Evolutionary conservation across 78 protist species (phyloP).

Genomic region (Tieghemostelium lacteum): DNA sequence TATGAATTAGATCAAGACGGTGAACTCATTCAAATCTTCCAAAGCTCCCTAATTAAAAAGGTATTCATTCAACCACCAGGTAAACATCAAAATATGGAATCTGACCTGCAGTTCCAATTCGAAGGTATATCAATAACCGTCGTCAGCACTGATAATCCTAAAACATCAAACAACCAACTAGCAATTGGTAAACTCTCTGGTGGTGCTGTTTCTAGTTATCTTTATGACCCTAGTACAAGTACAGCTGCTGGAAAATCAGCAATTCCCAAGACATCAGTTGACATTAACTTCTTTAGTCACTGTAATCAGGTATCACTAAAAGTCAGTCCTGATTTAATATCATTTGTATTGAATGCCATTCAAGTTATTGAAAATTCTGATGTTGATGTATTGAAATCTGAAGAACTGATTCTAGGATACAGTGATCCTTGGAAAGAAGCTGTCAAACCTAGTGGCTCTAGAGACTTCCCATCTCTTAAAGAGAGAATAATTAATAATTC

Average conservation of each 20-base stretch:
- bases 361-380: slow-evolving; percentile 13
- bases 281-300: slow-evolving; percentile 30
- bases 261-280: slow-evolving; percentile 9
- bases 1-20: slow-evolving; percentile 73
- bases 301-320: slow-evolving; percentile 65
- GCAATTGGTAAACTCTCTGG: slow-evolving; percentile 60
- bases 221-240: slow-evolving; percentile 15
- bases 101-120: slow-evolving; percentile 19
- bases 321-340: slow-evolving; percentile 40
- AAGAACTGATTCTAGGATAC: slow-evolving; percentile 61
- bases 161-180: slow-evolving; percentile 22
- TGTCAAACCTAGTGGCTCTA: slow-evolving; percentile 25
- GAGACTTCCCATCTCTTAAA: slow-evolving; percentile 3
- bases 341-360: slow-evolving; percentile 27
- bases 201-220: slow-evolving; percentile 58
- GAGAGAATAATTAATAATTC: no score
- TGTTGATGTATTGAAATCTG: slow-evolving; percentile 44
- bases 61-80: slow-evolving; percentile 44
- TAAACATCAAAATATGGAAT: neutral
- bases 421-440: slow-evolving; percentile 70
- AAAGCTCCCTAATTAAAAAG: slow-evolving; percentile 50
- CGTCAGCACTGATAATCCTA: neutral
- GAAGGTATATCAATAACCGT: slow-evolving; percentile 40
- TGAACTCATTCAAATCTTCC: slow-evolving; percentile 64
- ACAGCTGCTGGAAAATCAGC: neutral